Conservation (phyloP, 805 yeast species). For the Sugiyamaella smithiae region DNA sequence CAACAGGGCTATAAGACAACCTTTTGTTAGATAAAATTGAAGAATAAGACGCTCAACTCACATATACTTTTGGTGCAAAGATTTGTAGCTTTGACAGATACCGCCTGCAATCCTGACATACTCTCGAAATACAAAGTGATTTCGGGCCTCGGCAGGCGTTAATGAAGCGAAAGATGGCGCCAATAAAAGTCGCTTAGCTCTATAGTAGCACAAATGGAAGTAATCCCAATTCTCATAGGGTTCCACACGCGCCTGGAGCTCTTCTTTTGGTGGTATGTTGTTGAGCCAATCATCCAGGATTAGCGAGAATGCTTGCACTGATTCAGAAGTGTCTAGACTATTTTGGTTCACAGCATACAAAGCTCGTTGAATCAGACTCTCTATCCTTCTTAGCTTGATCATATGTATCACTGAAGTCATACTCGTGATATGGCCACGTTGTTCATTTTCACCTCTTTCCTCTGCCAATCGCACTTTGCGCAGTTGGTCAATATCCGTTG, state of each 20-base stretch:
- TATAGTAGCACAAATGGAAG: slow-evolving; percentile 11
- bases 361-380: slow-evolving; percentile 13
- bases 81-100: slow-evolving; percentile 14
- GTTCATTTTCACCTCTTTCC: not conserved
- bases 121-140: slow-evolving; percentile 8
- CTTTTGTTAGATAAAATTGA: not conserved
- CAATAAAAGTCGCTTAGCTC: slow-evolving; percentile 16
- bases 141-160: slow-evolving; percentile 4
- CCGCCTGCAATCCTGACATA: slow-evolving; percentile 12
- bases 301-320: slow-evolving; percentile 4
- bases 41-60: not conserved
- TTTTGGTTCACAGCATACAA: slow-evolving; percentile 9
- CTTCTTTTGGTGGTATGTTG: slow-evolving; percentile 6
- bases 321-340: not conserved
- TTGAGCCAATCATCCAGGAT: slow-evolving; percentile 15
- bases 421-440: not conserved
- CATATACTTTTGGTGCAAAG: slow-evolving; percentile 8
- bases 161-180: slow-evolving; percentile 14
- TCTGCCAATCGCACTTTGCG: slow-evolving; percentile 9
- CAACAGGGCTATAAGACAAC: slow-evolving; percentile 9
- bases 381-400: slow-evolving; percentile 17
- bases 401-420: slow-evolving; percentile 14
- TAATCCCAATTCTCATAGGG: slow-evolving; percentile 13
- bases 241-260: not conserved
- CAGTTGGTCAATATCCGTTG: slow-evolving; percentile 1